Base-by-base conservation (phyloP, 441 rosid genomes). In the Erysimum cheiri region DNA sequence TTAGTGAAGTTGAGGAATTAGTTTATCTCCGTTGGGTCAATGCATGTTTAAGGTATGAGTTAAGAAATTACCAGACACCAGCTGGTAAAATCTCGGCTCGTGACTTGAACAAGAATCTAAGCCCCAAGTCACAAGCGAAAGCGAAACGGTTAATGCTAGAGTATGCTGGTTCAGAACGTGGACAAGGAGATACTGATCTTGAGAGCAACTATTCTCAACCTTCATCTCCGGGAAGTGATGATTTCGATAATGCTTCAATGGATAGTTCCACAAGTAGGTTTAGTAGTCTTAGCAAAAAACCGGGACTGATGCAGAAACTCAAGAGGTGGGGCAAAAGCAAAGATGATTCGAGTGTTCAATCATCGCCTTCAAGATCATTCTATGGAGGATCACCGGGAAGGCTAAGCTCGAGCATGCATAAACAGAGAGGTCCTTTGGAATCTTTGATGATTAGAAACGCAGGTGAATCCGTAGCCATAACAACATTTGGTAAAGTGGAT, bases 1-100 rank as follows among this genome's bases (percentile, higher is more conserved):
- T 94, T 66, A 85, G 98, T 73, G 99, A 94, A 85, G 98, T 90
- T 73, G 99, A 94, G 83, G 99, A 94, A 76, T 80, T 94, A 60
- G 99, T 94, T 64, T 94, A 94, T 79, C 98, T 94, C 67, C 97
- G 98, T 62, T 92, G 99, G 99, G 88, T 94, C 66, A 94, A 94
- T 73, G 99, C 99, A 1, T 94, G 99, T 87, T 80, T 94, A 77
- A 85, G 99, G 61, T 94, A 80, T 68, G 99, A 94, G 83, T 87
- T 94, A 70, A 85, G 98, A 58, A 90, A 94, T 72, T 88, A 87
- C 81, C 93, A 90, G 64, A 80, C 94, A 36, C 97, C 98, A 36
- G 83, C 88, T 33, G 98, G 98, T 62, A 90, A 90, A 80, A 36
- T 79, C 59, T 90, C 98, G 1, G 99, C 98, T 22, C 97, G 97